Evolutionary conservation across 1,284 basidiomycete species (phyloP).

Genomic region (Rugiboletus extremiorientalis): DNA sequence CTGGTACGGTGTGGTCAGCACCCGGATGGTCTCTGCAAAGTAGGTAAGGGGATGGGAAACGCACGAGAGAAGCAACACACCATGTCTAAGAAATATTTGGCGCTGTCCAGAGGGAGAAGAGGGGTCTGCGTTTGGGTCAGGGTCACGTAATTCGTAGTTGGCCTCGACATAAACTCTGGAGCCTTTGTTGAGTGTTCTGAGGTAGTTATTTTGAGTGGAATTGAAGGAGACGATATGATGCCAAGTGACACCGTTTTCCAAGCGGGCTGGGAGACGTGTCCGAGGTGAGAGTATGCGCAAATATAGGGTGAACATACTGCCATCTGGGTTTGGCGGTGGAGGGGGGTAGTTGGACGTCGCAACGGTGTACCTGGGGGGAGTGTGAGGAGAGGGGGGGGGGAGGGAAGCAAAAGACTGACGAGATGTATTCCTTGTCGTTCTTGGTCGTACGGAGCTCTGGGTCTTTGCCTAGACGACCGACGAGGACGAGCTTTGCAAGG

Average conservation of each 20-base stretch:
- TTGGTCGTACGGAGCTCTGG: constrained; percentile 69
- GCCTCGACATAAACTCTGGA: constrained; percentile 76
- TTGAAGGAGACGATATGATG: constrained; percentile 74
- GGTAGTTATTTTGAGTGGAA: constrained; percentile 54
- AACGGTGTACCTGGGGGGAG: constrained; percentile 57
- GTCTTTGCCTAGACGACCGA: constrained; percentile 70
- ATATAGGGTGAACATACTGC: constrained; percentile 44
- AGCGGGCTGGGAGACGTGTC: constrained; percentile 44
- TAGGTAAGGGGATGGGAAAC: constrained; percentile 13
- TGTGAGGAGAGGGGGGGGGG: not conserved
- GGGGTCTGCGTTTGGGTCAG: constrained; percentile 61
- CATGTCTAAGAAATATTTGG: constrained; percentile 77
- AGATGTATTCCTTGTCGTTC: constrained; percentile 73
- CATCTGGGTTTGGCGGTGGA: constrained; percentile 56
- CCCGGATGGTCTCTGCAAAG: constrained; percentile 27
- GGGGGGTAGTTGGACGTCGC: constrained; percentile 64
- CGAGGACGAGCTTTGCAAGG: constrained; percentile 71
- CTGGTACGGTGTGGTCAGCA: constrained; percentile 24
- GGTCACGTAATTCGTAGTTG: constrained; percentile 69
- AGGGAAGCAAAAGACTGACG: constrained; percentile 44
- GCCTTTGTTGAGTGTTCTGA: constrained; percentile 65
- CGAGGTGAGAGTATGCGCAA: not conserved
- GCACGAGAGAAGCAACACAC: constrained; percentile 38
- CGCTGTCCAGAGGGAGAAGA: constrained; percentile 66
- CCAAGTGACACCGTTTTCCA: constrained; percentile 60